Evolutionary conservation across 2,329 filamentous ascomycete species (phyloP).

Genomic region (Scedosporium minutisporum): DNA sequence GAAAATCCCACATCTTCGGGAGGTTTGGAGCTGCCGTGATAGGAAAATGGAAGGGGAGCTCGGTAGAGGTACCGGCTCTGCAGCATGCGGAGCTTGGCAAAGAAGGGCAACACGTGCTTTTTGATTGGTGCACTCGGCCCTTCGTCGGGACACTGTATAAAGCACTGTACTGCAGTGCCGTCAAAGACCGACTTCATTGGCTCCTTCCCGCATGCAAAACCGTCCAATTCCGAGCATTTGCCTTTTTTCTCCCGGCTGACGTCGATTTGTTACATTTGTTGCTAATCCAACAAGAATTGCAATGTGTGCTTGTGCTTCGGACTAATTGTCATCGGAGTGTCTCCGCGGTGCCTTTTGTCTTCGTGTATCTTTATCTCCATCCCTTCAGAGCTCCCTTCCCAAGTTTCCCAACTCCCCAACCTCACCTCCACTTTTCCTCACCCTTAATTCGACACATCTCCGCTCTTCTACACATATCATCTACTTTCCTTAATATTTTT

Average conservation of each 20-base stretch:
- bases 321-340: not conserved
- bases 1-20: no score
- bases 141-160: not conserved
- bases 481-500: conserved; percentile 7
- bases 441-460: conserved; percentile 9
- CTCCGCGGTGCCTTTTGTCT: not conserved
- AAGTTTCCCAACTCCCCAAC: not conserved
- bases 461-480: conserved; percentile 8
- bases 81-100: not conserved
- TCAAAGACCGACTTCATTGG: not conserved
- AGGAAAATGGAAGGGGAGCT: not conserved
- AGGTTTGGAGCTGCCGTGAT: not conserved
- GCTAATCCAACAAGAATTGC: not conserved
- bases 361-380: not conserved
- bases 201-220: not conserved
- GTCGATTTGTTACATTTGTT: not conserved
- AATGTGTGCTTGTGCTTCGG: not conserved
- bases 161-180: not conserved
- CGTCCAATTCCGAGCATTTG: not conserved
- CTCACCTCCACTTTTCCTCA: not conserved
- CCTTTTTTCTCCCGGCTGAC: conserved; percentile 4
- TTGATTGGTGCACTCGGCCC: not conserved
- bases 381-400: not conserved
- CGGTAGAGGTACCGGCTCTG: not conserved
- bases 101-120: not conserved